phyloP scores from a whole-genome alignment of 768 basidiomycete species.

The Boletus subparvulus region DNA sequence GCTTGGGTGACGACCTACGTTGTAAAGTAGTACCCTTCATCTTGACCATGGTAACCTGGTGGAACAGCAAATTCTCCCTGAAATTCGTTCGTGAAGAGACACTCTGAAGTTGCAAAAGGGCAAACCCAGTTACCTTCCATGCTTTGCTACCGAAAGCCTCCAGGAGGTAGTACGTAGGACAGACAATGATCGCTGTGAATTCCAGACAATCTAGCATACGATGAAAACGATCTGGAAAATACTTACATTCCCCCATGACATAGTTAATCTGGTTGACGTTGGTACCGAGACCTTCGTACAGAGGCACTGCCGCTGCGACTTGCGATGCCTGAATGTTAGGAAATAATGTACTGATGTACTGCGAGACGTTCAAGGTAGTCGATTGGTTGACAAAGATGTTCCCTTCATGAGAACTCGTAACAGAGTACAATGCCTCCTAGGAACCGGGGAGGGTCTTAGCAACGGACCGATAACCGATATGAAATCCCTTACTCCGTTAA shows the following conservation, averaged over 20 bases:
- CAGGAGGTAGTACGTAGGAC: constrained; percentile 5
- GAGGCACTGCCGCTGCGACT: neutral
- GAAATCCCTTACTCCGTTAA: constrained; percentile 6
- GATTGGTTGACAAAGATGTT: neutral
- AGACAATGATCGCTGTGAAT: constrained; percentile 4
- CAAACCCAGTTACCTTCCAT: neutral
- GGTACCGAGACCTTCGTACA: neutral
- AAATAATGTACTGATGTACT: constrained; percentile 4
- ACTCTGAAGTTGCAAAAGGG: no score
- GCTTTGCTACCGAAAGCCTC: neutral
- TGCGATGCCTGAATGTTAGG: neutral
- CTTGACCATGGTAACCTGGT: constrained; percentile 4
- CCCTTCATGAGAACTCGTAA: constrained; percentile 4
- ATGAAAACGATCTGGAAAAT: neutral
- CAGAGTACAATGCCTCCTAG: constrained; percentile 6
- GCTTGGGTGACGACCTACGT: neutral
- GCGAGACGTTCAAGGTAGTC: neutral
- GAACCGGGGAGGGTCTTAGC: neutral
- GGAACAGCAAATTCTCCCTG: constrained; percentile 7
- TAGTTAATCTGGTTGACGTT: neutral
- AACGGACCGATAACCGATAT: no score
- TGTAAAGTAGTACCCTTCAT: constrained; percentile 2
- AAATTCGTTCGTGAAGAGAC: neutral
- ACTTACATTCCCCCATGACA: constrained; percentile 3
- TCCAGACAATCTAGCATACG: neutral